phyloP scores from a whole-genome alignment of 2,329 filamentous ascomycete species.

The Aspergillus luchuensis region DNA sequence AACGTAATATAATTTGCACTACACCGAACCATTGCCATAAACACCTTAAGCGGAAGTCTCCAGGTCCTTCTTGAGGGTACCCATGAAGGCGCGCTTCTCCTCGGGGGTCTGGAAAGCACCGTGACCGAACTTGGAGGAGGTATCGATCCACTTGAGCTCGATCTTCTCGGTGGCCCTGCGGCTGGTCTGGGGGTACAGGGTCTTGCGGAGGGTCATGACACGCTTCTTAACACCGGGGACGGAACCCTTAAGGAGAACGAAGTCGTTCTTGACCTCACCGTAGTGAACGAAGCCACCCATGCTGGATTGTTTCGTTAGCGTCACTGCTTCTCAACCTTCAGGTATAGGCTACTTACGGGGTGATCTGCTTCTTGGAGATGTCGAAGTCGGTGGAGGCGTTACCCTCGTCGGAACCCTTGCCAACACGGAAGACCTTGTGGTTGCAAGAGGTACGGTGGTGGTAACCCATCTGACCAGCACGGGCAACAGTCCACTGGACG shows the following conservation, averaged over 20 bases:
- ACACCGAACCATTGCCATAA: conserved; percentile 40
- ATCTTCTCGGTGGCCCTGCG: conserved; percentile 98
- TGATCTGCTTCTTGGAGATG: conserved; percentile 99
- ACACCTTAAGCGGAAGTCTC: conserved; percentile 56
- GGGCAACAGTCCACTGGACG: conserved; percentile 99
- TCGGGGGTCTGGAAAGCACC: conserved; percentile 98
- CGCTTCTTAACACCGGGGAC: conserved; percentile 99
- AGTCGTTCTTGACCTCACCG: conserved; percentile 99
- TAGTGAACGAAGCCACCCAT: conserved; percentile 99
- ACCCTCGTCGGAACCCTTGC: conserved; percentile 85
- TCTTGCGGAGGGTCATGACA: conserved; percentile 97
- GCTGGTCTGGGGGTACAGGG: conserved; percentile 96
- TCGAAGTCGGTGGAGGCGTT: conserved; percentile 95
- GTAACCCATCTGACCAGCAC: conserved; percentile 99
- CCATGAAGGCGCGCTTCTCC: conserved; percentile 97
- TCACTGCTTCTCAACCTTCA: conserved; percentile 27
- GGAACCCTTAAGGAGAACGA: conserved; percentile 95
- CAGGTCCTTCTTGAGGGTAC: conserved; percentile 99
- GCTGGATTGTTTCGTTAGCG: conserved; percentile 55
- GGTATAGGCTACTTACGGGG: conserved; percentile 73
- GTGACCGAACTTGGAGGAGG: conserved; percentile 99
- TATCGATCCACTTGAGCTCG: conserved; percentile 99
- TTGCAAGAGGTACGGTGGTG: conserved; percentile 99
- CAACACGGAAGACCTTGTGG: conserved; percentile 99
- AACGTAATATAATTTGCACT: conserved; percentile 42